Conservation (phyloP, 1,139 yeast genomes). For the Candida pseudoviswanathii region DNA sequence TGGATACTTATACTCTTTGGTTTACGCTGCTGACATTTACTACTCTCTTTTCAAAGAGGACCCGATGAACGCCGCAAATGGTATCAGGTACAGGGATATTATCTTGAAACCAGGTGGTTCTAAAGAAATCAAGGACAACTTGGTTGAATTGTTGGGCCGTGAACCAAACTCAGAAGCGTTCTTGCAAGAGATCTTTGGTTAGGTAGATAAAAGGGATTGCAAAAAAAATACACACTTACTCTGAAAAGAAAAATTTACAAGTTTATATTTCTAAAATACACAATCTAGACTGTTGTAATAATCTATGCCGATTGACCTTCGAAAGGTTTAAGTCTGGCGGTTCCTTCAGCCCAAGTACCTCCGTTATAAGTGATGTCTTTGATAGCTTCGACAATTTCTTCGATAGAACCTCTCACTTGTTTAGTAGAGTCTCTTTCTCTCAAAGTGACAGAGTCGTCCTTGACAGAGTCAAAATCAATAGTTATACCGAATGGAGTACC, state of each 20-base stretch:
- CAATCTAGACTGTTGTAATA: neutral
- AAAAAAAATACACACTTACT: constrained; percentile 1
- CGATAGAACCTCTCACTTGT: constrained; percentile 92
- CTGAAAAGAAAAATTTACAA: constrained; percentile 1
- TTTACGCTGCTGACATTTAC: constrained; percentile 82
- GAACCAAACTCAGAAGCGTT: constrained; percentile 74
- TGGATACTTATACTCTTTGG: constrained; percentile 84
- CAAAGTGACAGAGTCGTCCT: constrained; percentile 88
- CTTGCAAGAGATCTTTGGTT: constrained; percentile 53
- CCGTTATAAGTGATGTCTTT: constrained; percentile 75
- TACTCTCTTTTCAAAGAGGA: constrained; percentile 67
- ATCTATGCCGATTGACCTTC: constrained; percentile 45
- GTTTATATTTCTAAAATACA: constrained; percentile 7
- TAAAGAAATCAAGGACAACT: constrained; percentile 63
- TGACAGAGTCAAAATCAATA: constrained; percentile 90
- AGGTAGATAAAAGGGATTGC: neutral
- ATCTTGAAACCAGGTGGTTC: constrained; percentile 76
- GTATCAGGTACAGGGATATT: constrained; percentile 68
- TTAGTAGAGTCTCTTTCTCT: constrained; percentile 98
- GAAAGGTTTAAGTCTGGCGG: constrained; percentile 65
- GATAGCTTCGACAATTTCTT: constrained; percentile 77
- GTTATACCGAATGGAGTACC: constrained; percentile 99
- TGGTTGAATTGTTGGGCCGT: constrained; percentile 72
- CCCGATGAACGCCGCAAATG: constrained; percentile 65
- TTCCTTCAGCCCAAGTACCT: constrained; percentile 82